A percentile compares a stretch with the other conserved stretches of the same genome.
These are phyloP conservation scores for Beauveria asiatica DNA, from an alignment of 2,329 filamentous ascomycete species.

Conservation along the genomic window DNA sequence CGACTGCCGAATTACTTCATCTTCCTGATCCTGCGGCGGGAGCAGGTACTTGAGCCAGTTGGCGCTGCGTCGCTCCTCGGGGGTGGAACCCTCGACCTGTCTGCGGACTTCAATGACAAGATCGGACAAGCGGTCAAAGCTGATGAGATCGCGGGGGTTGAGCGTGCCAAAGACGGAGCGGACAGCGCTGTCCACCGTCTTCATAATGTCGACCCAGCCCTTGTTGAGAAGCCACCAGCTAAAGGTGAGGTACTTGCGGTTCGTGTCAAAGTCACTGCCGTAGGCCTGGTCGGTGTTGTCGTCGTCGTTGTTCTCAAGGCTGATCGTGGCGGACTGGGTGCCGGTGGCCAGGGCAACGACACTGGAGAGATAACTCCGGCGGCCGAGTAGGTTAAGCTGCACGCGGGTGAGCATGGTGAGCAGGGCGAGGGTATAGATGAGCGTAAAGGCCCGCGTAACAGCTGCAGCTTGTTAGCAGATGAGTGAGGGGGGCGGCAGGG, in stretches of 20 bases:
- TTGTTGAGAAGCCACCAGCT: constrained; percentile 96
- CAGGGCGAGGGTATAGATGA: constrained; percentile 84
- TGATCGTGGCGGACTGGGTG: constrained; percentile 66
- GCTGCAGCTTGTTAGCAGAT: constrained; percentile 41
- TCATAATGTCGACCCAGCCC: constrained; percentile 77
- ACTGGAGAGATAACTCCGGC: constrained; percentile 90
- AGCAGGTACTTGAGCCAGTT: constrained; percentile 82
- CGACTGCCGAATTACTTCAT: constrained; percentile 75
- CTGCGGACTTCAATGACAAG: constrained; percentile 77
- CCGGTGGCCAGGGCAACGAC: constrained; percentile 85
- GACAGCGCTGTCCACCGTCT: constrained; percentile 76
- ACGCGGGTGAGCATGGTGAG: constrained; percentile 88
- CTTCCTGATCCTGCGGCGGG: constrained; percentile 69
- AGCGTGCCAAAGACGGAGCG: constrained; percentile 81
- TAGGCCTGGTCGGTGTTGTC: constrained; percentile 74
- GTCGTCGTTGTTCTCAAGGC: constrained; percentile 87
- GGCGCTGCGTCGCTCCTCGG: constrained; percentile 31
- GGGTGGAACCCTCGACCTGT: constrained; percentile 62
- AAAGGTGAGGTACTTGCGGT: constrained; percentile 88
- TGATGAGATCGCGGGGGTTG: constrained; percentile 82
- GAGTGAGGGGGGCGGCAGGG: not conserved
- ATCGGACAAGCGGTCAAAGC: constrained; percentile 69
- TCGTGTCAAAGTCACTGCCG: constrained; percentile 92
- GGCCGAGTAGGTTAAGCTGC: constrained; percentile 92
- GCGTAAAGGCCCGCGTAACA: constrained; percentile 80